Conservation (phyloP, 306 rosid genomes). For the Amphicarpaea edgeworthii region DNA sequence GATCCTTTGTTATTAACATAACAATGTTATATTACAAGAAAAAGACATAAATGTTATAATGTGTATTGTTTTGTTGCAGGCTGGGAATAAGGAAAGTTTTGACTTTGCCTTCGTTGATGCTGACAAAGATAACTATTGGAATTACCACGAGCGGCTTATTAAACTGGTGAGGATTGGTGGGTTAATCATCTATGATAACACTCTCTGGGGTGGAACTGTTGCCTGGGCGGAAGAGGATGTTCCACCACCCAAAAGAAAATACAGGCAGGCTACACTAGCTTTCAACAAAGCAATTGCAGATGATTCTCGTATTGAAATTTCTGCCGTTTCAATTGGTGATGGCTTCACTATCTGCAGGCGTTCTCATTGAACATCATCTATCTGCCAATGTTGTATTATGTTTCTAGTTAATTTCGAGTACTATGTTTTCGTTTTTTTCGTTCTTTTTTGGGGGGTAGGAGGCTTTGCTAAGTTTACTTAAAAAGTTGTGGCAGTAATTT, state of each 20-base stretch:
- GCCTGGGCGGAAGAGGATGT: slow-evolving; percentile 16
- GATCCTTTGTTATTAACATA: not conserved
- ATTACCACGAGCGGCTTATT: slow-evolving; percentile 39
- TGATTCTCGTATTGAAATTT: slow-evolving; percentile 29
- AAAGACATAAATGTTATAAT: too few relatives aligned
- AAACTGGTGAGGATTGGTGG: slow-evolving; percentile 44
- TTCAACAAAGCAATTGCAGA: slow-evolving; percentile 39
- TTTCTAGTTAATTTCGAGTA: too few relatives aligned
- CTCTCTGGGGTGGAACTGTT: slow-evolving; percentile 44
- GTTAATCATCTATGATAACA: slow-evolving; percentile 41
- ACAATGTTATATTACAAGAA: too few relatives aligned
- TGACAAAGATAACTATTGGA: slow-evolving; percentile 40
- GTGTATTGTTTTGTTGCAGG: not conserved
- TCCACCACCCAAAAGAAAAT: not conserved
- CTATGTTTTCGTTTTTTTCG: too few relatives aligned
- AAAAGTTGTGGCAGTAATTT: too few relatives aligned
- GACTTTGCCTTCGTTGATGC: slow-evolving; percentile 46
- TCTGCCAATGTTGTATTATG: not conserved
- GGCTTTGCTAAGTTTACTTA: too few relatives aligned
- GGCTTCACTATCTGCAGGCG: slow-evolving; percentile 31
- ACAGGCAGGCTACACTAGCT: not conserved
- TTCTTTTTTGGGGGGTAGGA: too few relatives aligned
- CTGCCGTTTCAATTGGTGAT: slow-evolving; percentile 36
- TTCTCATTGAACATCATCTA: not conserved
- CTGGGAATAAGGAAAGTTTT: slow-evolving; percentile 18